Percentiles rank a stretch among this genome's conserved stretches.
Conservation (phyloP, 2,329 filamentous ascomycete genomes). For the Pseudogymnoascus sp. region DNA sequence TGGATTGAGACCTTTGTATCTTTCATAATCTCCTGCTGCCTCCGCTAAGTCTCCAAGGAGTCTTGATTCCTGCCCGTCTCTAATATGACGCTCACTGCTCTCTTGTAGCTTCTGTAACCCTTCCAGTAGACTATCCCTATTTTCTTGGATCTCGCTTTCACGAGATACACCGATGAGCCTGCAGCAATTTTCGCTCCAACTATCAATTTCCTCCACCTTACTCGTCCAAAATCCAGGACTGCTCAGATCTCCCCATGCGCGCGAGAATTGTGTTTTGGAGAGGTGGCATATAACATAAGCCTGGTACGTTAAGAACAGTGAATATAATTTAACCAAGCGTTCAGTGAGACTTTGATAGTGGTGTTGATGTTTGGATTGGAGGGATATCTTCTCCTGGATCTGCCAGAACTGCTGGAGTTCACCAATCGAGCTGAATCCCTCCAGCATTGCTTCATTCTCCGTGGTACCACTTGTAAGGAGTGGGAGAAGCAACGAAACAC, state of each 20-base stretch:
- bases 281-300: not conserved
- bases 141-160: not conserved
- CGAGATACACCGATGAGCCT: not conserved
- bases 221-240: not conserved
- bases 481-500: not conserved
- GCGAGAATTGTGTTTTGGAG: not conserved
- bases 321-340: not conserved
- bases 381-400: not conserved
- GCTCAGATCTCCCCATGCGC: not conserved
- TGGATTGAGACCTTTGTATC: not conserved
- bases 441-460: not conserved
- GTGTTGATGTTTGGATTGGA: not conserved
- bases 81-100: not conserved
- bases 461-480: not conserved
- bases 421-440: not conserved
- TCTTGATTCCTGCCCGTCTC: not conserved
- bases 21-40: not conserved
- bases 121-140: not conserved
- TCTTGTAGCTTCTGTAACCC: not conserved
- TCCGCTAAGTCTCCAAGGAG: not conserved
- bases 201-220: not conserved
- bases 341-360: not conserved
- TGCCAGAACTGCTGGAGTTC: not conserved
- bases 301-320: not conserved
- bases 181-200: not conserved